Base-by-base conservation (phyloP, 169 alveolate species). In the Miamiensis avidus region DNA sequence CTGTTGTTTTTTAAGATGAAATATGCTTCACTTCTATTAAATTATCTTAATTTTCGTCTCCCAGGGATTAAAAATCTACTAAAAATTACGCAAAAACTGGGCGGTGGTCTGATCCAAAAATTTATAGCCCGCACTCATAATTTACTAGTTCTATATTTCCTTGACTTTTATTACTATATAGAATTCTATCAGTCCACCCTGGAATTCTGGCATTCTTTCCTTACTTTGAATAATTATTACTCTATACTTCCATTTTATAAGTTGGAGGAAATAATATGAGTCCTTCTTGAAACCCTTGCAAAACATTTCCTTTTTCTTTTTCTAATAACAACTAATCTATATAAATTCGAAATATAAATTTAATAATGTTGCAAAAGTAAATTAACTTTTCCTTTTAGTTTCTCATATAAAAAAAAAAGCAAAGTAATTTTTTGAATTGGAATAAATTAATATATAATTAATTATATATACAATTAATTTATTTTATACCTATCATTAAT, bases 201-300 rank as follows among this genome's bases (percentile, higher is more conserved):
- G 84, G 84, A 11, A 79, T 79, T 79, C 84, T 79, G 6, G 72
- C 72, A 34, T 77, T 72, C 0, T 29, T 27, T n/a, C 83, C 74
- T 4, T 78, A 32, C 0, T 29, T 34, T n/a, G 27, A 49, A 34
- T 49, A 34, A 64, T 49, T 79, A 11, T 64, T 0, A 29, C 64
- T 49, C 27, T 79, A 65, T 49, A 49, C 4, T 25, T 34, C 31
- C 0, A 79, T n/a, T 34, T 85, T 86, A 72, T 89, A 89, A 30
- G 91, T 85, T 26, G 93, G 93, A 27, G 93, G 93, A 74, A 89
- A 89, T n/a, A 81, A 76, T 26, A 89, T 78, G 25, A 86, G 28
- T 73, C 91, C 93, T 76, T 89, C 93, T 26, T 73, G 65, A 72
- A 89, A 82, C 26, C 82, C 89, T 29, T 82, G 74, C 65, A 89